These are phyloP conservation scores for Pleomassaria siparia DNA, from an alignment of 2,329 filamentous ascomycete species.

Conservation along the genomic window DNA sequence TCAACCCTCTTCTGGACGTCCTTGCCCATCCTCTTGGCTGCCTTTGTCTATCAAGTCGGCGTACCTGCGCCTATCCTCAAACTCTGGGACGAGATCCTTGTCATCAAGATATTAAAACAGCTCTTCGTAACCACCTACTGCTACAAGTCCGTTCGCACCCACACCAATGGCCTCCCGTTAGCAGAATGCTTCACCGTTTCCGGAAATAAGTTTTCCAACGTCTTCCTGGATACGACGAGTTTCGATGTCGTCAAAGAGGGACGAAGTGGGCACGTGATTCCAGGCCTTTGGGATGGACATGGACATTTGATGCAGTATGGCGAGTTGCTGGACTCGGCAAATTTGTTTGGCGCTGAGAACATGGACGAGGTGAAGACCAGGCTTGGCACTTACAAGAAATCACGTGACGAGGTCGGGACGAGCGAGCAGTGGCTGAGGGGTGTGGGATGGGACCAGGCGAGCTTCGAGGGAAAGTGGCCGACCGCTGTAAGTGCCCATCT, in stretches of 20 bases:
- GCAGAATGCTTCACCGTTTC: constrained; percentile 59
- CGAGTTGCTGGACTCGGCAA: constrained; percentile 66
- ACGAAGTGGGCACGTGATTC: constrained; percentile 58
- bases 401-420: constrained; percentile 56
- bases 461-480: constrained; percentile 63
- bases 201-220: constrained; percentile 54
- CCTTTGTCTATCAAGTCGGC: constrained; percentile 32
- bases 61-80: constrained; percentile 18
- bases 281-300: constrained; percentile 71
- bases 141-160: constrained; percentile 50
- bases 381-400: constrained; percentile 54
- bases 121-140: constrained; percentile 42
- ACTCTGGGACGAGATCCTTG: constrained; percentile 17
- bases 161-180: constrained; percentile 39
- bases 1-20: constrained; percentile 23
- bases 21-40: constrained; percentile 26
- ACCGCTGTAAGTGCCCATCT: constrained; percentile 63
- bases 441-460: constrained; percentile 70
- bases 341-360: constrained; percentile 62
- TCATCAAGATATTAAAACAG: constrained; percentile 24
- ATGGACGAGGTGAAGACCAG: constrained; percentile 58
- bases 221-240: constrained; percentile 45
- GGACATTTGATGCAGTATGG: constrained; percentile 68
- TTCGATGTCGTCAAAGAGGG: constrained; percentile 34
- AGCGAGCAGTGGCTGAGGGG: constrained; percentile 65